These are phyloP conservation scores for Cicer bijugum DNA, from an alignment of 306 rosid genomes.

Conservation along the genomic window DNA sequence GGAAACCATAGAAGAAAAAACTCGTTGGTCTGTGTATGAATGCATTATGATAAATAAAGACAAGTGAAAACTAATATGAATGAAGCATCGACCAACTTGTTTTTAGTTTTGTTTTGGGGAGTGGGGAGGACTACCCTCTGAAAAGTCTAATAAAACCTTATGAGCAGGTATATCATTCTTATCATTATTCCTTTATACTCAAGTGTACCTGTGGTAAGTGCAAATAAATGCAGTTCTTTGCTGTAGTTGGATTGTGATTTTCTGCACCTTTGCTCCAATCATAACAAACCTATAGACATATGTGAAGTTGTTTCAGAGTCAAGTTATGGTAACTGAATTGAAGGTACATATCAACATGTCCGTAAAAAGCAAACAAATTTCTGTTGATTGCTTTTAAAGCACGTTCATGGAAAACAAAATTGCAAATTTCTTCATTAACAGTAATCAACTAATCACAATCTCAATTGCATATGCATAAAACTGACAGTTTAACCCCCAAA, in stretches of 20 bases:
- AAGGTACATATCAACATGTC: constrained; percentile 31
- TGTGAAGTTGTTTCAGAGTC: constrained; percentile 29
- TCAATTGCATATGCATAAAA: constrained; percentile 12
- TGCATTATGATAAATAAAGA: not conserved
- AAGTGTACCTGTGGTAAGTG: constrained; percentile 73
- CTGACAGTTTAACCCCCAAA: constrained; percentile 1
- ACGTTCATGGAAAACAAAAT: not conserved
- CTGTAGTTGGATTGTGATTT: constrained; percentile 81
- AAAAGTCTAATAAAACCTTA: not conserved
- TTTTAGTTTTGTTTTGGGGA: too few species aligned
- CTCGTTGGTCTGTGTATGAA: not conserved
- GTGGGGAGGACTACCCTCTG: not conserved
- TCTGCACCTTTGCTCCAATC: constrained; percentile 97
- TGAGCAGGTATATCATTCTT: not conserved
- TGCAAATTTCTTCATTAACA: not conserved
- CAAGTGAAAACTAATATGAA: not conserved
- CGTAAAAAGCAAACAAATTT: not conserved
- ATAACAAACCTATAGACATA: constrained; percentile 67
- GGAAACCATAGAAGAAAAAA: not conserved
- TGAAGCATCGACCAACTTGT: not conserved
- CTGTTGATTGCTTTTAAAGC: not conserved
- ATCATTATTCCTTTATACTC: not conserved
- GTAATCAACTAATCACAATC: constrained; percentile 7
- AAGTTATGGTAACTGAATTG: constrained; percentile 21
- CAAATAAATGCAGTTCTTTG: constrained; percentile 68